Evolutionary conservation across 257 asterid species (phyloP).

Genomic region (Fraxinus excelsior): DNA sequence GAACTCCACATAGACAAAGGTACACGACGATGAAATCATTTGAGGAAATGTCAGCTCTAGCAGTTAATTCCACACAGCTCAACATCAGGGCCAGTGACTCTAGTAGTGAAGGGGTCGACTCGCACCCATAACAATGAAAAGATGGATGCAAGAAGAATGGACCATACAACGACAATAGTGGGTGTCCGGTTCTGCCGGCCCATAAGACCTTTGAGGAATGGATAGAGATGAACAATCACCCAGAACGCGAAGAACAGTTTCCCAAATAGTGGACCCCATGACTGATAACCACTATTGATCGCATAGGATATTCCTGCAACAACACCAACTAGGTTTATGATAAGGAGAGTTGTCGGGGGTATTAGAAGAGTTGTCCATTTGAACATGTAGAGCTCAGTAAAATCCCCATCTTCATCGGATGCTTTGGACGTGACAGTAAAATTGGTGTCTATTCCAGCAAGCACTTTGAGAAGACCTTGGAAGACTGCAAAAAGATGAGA

Average conservation of each 20-base stretch:
- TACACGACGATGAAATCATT: neutral
- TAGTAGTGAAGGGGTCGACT: conserved; percentile 88
- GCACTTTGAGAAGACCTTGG: conserved; percentile 97
- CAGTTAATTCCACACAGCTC: conserved; percentile 87
- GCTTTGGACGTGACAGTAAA: conserved; percentile 98
- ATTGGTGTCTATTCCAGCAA: conserved; percentile 95
- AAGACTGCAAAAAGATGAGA: conserved; percentile 89
- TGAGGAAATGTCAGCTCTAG: conserved; percentile 19
- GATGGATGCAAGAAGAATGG: conserved; percentile 91
- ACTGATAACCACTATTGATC: conserved; percentile 88
- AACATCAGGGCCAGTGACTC: conserved; percentile 80
- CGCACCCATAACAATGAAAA: conserved; percentile 92
- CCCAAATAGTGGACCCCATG: conserved; percentile 98
- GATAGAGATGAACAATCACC: conserved; percentile 96
- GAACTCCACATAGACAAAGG: neutral
- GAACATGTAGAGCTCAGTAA: conserved; percentile 91
- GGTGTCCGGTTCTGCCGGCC: conserved; percentile 97
- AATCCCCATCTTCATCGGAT: conserved; percentile 88
- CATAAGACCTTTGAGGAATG: conserved; percentile 97
- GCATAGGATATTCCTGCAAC: conserved; percentile 97
- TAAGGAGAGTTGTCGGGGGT: conserved; percentile 92
- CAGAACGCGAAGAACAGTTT: conserved; percentile 90
- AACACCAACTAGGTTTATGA: conserved; percentile 81
- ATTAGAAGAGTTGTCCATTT: conserved; percentile 94
- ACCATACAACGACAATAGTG: conserved; percentile 91